Conservation (phyloP, 1,139 yeast genomes). For the Taphrina wiesneri region DNA sequence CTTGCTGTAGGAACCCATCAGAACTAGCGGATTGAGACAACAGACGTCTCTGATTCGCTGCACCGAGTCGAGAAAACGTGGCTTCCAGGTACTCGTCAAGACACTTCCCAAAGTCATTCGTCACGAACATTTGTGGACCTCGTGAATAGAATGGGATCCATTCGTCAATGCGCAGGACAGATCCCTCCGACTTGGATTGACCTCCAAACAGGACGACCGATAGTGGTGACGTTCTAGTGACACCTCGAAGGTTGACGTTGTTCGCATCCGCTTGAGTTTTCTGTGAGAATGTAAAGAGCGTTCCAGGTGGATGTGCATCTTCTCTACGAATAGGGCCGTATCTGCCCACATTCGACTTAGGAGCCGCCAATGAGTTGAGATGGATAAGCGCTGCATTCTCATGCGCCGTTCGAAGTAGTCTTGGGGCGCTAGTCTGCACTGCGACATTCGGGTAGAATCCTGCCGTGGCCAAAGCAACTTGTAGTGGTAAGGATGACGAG, state of each 20-base stretch:
- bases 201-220: slow-evolving; percentile 32
- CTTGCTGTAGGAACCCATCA: slow-evolving; percentile 2
- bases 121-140: slow-evolving; percentile 18
- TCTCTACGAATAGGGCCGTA: slow-evolving; percentile 6
- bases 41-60: slow-evolving; percentile 11
- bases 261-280: slow-evolving; percentile 26
- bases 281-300: slow-evolving; percentile 23
- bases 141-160: slow-evolving; percentile 33
- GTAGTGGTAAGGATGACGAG: slow-evolving; percentile 37
- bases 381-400: slow-evolving; percentile 37
- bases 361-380: slow-evolving; percentile 44
- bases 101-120: not conserved
- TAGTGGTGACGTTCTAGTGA: slow-evolving; percentile 24
- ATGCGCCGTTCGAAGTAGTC: slow-evolving; percentile 37
- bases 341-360: not conserved
- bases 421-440: slow-evolving; percentile 25
- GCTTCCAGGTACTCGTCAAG: slow-evolving; percentile 11
- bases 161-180: slow-evolving; percentile 14
- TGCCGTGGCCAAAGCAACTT: slow-evolving; percentile 37
- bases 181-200: not conserved
- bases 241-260: slow-evolving; percentile 6
- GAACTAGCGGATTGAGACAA: not conserved
- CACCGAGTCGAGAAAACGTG: slow-evolving; percentile 26
- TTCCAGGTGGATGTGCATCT: slow-evolving; percentile 1
- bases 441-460: slow-evolving; percentile 40